A percentile compares a stretch with the other conserved stretches of the same genome.
phyloP scores from a whole-genome alignment of 1,139 yeast species.

The Geotrichum candidum region DNA sequence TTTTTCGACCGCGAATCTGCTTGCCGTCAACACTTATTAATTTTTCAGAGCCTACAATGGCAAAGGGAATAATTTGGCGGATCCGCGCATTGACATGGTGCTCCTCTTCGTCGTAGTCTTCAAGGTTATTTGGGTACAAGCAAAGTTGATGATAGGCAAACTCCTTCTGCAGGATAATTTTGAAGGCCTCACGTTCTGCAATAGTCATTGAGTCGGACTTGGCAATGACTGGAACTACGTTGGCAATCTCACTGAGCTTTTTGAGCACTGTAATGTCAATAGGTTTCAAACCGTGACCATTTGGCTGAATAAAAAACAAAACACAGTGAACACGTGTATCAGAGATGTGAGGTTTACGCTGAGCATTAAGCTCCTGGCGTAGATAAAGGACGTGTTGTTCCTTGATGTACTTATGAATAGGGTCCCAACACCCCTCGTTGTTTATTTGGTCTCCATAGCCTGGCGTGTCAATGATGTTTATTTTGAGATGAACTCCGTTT shows the following conservation, averaged over 20 bases:
- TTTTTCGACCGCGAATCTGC: conserved; percentile 80
- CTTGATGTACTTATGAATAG: conserved; percentile 87
- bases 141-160: conserved; percentile 67
- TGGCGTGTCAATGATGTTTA: conserved; percentile 91
- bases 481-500: conserved; percentile 77
- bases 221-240: conserved; percentile 93
- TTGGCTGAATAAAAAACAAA: conserved; percentile 85
- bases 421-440: conserved; percentile 95
- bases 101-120: conserved; percentile 59
- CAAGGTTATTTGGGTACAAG: conserved; percentile 88
- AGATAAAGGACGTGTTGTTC: conserved; percentile 92
- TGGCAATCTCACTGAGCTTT: conserved; percentile 82
- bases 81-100: conserved; percentile 39
- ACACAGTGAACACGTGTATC: conserved; percentile 97
- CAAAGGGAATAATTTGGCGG: conserved; percentile 72
- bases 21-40: conserved; percentile 65
- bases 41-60: conserved; percentile 84
- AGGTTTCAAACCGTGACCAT: conserved; percentile 70
- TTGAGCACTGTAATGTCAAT: conserved; percentile 79
- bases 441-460: conserved; percentile 97
- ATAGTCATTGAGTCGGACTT: conserved; percentile 85
- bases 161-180: conserved; percentile 66
- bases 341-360: conserved; percentile 73
- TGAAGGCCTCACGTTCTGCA: conserved; percentile 74
- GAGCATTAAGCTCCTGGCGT: conserved; percentile 93